Evolutionary conservation across 805 yeast species (phyloP).

Genomic region (Starmerella khaoyaiensis): DNA sequence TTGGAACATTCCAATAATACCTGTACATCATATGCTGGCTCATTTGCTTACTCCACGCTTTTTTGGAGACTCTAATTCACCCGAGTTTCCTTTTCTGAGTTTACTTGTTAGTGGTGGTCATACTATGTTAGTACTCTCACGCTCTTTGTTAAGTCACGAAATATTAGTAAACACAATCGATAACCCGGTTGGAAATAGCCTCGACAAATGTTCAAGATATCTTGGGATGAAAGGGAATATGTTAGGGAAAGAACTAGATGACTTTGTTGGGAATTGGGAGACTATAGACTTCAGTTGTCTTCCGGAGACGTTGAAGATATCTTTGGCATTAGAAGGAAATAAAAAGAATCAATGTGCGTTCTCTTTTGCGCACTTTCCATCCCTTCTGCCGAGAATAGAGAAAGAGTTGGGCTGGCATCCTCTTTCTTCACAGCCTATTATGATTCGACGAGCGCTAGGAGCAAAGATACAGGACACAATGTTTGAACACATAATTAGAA

Average conservation of each 20-base stretch:
- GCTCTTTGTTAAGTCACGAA: constrained; percentile 49
- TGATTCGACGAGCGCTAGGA: constrained; percentile 19
- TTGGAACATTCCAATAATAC: constrained; percentile 63
- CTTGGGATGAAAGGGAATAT: constrained; percentile 69
- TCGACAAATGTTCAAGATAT: constrained; percentile 85
- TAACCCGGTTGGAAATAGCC: constrained; percentile 84
- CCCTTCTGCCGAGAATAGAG: constrained; percentile 35
- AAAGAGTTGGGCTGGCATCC: constrained; percentile 11
- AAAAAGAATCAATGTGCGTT: constrained; percentile 38
- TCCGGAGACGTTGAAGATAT: constrained; percentile 24
- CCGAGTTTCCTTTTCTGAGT: constrained; percentile 62
- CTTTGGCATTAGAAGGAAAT: constrained; percentile 43
- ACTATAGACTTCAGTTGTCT: constrained; percentile 9
- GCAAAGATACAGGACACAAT: constrained; percentile 43
- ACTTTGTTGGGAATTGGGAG: constrained; percentile 32
- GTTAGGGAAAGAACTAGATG: constrained; percentile 76
- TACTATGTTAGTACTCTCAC: constrained; percentile 68
- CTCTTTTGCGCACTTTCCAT: constrained; percentile 67
- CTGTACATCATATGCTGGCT: constrained; percentile 94
- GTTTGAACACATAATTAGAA: constrained; percentile 59
- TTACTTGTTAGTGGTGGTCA: constrained; percentile 89
- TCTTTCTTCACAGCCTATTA: constrained; percentile 14
- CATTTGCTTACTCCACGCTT: constrained; percentile 62
- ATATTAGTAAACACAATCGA: constrained; percentile 66
- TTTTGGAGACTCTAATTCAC: constrained; percentile 34